phyloP scores from a whole-genome alignment of 306 rosid genomes.

The Sophora flavescens region DNA sequence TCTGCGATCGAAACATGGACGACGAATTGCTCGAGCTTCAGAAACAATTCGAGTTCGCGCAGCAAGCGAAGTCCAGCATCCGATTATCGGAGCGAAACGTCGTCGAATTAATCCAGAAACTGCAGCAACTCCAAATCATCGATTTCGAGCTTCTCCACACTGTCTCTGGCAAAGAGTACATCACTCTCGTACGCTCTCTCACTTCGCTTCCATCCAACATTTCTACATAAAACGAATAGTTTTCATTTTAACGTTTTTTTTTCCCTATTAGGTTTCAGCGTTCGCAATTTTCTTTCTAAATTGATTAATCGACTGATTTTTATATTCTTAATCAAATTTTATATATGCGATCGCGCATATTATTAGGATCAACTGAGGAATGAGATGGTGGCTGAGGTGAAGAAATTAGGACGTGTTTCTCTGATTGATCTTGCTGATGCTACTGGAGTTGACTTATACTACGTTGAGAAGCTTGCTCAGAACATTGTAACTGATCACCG shows the following conservation, averaged over 20 bases:
- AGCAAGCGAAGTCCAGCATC: constrained; percentile 91
- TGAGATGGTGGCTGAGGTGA: constrained; percentile 78
- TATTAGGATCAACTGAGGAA: constrained; percentile 86
- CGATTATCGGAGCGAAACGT: constrained; percentile 96
- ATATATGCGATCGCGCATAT: not conserved
- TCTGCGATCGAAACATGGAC: constrained; percentile 68
- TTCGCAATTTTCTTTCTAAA: not conserved
- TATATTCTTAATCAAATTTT: not conserved
- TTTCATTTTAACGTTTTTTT: too few relatives aligned
- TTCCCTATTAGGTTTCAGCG: not conserved
- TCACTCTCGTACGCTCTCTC: constrained; percentile 76
- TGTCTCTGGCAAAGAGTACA: constrained; percentile 94
- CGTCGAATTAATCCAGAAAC: constrained; percentile 93
- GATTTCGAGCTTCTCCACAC: constrained; percentile 97
- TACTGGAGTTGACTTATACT: constrained; percentile 87
- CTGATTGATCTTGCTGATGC: constrained; percentile 87
- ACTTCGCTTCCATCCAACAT: not conserved
- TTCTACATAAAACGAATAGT: not conserved
- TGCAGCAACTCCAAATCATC: constrained; percentile 89
- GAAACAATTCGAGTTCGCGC: constrained; percentile 94
- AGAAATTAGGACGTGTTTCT: constrained; percentile 78
- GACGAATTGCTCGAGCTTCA: constrained; percentile 93
- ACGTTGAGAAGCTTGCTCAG: constrained; percentile 88
- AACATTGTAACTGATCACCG: constrained; percentile 59
- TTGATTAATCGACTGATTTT: constrained; percentile 16